These are phyloP conservation scores for Saccharomycopsis fodiens DNA, from an alignment of 805 yeast genomes.

Conservation along the genomic window DNA sequence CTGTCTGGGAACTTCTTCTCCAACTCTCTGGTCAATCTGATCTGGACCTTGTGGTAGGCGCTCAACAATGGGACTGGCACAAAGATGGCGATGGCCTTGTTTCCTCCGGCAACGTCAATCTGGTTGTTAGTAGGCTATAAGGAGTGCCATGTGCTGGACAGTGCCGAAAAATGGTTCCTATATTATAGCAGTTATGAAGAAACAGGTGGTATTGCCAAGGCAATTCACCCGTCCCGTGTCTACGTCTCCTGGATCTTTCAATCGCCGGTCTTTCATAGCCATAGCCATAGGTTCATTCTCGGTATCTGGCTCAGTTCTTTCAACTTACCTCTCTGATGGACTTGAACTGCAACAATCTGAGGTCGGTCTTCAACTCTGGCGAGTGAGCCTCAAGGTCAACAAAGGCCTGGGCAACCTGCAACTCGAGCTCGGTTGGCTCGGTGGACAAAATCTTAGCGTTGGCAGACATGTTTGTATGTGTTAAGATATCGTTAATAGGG, in stretches of 20 bases:
- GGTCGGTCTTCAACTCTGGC: slow-evolving; percentile 94
- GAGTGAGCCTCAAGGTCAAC: slow-evolving; percentile 89
- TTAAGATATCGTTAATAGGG: neutral
- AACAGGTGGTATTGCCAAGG: neutral
- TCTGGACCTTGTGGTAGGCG: slow-evolving; percentile 95
- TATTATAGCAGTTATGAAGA: slow-evolving; percentile 1
- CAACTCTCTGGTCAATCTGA: slow-evolving; percentile 96
- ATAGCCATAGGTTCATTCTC: neutral
- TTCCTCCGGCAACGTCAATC: slow-evolving; percentile 96
- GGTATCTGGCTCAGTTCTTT: neutral
- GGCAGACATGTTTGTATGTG: slow-evolving; percentile 71
- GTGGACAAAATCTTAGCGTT: slow-evolving; percentile 90
- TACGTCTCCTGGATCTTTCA: neutral
- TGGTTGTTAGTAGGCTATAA: slow-evolving; percentile 23
- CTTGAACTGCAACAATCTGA: slow-evolving; percentile 98
- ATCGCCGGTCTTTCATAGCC: neutral
- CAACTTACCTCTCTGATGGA: slow-evolving; percentile 82
- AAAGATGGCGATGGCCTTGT: slow-evolving; percentile 96
- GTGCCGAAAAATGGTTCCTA: neutral
- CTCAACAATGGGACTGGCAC: slow-evolving; percentile 94
- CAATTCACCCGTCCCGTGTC: neutral
- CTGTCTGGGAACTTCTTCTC: slow-evolving; percentile 99
- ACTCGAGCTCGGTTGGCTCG: slow-evolving; percentile 97
- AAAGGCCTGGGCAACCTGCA: slow-evolving; percentile 98
- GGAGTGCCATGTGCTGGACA: neutral